A percentile compares a stretch with the other conserved stretches of the same genome.
These are phyloP conservation scores for Blastobotrys malaysiensis DNA, from an alignment of 1,139 yeast genomes.

Conservation along the genomic window DNA sequence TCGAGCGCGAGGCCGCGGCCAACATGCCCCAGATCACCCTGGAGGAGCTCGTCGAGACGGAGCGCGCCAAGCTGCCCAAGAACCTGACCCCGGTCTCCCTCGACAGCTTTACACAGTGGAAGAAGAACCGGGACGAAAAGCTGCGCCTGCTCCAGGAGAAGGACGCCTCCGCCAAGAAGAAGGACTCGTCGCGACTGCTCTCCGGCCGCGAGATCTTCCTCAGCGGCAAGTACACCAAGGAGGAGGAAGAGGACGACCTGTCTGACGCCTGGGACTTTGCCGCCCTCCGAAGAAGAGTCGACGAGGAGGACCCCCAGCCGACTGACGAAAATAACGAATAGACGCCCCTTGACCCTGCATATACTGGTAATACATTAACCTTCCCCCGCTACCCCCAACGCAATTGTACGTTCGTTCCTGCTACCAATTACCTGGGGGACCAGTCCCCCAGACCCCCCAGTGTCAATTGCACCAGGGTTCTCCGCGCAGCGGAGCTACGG, in stretches of 20 bases:
- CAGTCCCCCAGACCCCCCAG: background rate
- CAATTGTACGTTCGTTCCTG: no score
- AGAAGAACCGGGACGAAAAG: constrained; percentile 45
- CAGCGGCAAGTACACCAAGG: constrained; percentile 51
- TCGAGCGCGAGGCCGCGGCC: constrained; percentile 82
- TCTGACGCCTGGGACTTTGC: constrained; percentile 46
- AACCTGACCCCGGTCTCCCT: constrained; percentile 83
- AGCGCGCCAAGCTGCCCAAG: constrained; percentile 76
- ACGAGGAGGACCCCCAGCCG: constrained; percentile 20
- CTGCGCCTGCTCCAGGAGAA: constrained; percentile 42
- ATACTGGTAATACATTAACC: no score
- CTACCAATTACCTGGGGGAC: no score
- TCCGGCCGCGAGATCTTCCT: constrained; percentile 81
- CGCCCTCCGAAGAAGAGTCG: constrained; percentile 33
- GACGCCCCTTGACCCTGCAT: no score
- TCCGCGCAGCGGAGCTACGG: no score
- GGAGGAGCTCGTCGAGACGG: constrained; percentile 94
- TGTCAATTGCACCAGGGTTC: no score
- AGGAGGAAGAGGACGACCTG: constrained; percentile 53
- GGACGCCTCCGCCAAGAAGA: constrained; percentile 53
- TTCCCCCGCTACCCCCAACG: no score
- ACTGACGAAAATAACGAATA: constrained; percentile 3
- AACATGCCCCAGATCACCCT: constrained; percentile 84
- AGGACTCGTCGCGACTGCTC: constrained; percentile 35
- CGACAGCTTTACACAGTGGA: constrained; percentile 84